These are phyloP conservation scores for Ophiostoma sp. DNA, from an alignment of 2,329 filamentous ascomycete genomes.

Conservation along the genomic window DNA sequence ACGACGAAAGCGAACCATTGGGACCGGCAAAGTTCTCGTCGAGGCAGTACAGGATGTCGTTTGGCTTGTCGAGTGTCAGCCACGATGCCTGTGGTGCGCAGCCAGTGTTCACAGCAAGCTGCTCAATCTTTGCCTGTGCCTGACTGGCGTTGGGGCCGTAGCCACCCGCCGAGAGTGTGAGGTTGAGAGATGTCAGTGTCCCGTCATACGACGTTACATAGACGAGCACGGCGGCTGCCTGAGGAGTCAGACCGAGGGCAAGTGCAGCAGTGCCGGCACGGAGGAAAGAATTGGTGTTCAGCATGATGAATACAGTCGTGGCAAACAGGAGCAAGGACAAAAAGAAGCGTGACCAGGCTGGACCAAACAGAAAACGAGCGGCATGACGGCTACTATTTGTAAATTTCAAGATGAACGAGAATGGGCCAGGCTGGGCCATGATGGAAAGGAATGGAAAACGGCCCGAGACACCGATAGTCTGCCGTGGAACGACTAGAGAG, in stretches of 20 bases:
- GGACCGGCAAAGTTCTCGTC: conserved; percentile 49
- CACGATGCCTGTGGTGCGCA: conserved; percentile 55
- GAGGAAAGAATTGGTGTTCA: conserved; percentile 15
- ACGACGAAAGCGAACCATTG: conserved; percentile 46
- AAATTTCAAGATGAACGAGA: neutral
- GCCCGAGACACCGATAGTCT: conserved; percentile 3
- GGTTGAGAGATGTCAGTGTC: conserved; percentile 44
- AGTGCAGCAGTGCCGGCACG: conserved; percentile 25
- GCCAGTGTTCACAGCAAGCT: conserved; percentile 39
- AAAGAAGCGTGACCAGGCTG: neutral
- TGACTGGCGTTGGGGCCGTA: conserved; percentile 7
- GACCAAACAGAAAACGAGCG: neutral
- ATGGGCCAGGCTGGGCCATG: no score
- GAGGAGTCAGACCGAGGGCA: conserved; percentile 28
- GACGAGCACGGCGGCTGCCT: conserved; percentile 38
- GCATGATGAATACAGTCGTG: neutral
- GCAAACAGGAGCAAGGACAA: neutral
- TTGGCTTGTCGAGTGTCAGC: conserved; percentile 50
- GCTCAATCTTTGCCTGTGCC: conserved; percentile 35
- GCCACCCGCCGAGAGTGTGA: conserved; percentile 32
- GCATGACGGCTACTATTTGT: neutral
- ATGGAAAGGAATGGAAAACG: neutral
- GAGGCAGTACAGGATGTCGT: conserved; percentile 51
- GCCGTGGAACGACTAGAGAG: neutral
- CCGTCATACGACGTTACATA: conserved; percentile 48